phyloP scores from a whole-genome alignment of 768 basidiomycete species.

The Psilocybe tampanensis region DNA sequence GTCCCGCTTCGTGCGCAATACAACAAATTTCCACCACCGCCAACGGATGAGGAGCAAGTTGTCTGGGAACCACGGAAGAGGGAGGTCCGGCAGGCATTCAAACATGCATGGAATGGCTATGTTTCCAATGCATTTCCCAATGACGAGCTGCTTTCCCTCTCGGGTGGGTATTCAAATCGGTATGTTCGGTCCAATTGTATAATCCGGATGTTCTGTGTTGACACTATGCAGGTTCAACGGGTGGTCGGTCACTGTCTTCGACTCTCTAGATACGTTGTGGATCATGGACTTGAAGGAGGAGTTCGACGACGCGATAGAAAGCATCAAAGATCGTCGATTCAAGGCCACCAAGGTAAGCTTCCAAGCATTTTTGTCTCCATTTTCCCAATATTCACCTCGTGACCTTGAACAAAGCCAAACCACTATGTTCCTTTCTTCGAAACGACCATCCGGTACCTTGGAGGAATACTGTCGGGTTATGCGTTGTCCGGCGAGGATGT shows the following conservation, averaged over 20 bases:
- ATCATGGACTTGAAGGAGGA: slow-evolving; percentile 77
- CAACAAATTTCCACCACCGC: slow-evolving; percentile 7
- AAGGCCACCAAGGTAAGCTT: slow-evolving; percentile 29
- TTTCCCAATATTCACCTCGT: not conserved
- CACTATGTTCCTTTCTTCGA: slow-evolving; percentile 61
- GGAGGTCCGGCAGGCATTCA: slow-evolving; percentile 53
- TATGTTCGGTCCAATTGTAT: slow-evolving; percentile 26
- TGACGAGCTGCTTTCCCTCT: slow-evolving; percentile 54
- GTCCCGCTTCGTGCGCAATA: slow-evolving; percentile 2
- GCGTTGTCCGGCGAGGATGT: slow-evolving; percentile 67
- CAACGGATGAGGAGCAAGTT: slow-evolving; percentile 3
- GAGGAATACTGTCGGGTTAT: slow-evolving; percentile 77
- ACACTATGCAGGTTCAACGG: slow-evolving; percentile 34
- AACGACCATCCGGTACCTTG: slow-evolving; percentile 78
- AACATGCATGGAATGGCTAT: slow-evolving; percentile 61
- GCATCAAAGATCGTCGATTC: slow-evolving; percentile 51
- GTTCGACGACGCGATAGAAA: slow-evolving; percentile 58
- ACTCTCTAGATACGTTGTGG: slow-evolving; percentile 81
- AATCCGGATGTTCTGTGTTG: not conserved
- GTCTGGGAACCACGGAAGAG: slow-evolving; percentile 45
- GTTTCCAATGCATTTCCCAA: slow-evolving; percentile 46
- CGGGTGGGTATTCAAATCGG: slow-evolving; percentile 51
- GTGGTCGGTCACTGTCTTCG: slow-evolving; percentile 67
- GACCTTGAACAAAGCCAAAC: slow-evolving; percentile 20
- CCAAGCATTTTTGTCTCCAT: not conserved